Evolutionary conservation across 345 rosid genomes (phyloP).

Genomic region (Citrus australasica): DNA sequence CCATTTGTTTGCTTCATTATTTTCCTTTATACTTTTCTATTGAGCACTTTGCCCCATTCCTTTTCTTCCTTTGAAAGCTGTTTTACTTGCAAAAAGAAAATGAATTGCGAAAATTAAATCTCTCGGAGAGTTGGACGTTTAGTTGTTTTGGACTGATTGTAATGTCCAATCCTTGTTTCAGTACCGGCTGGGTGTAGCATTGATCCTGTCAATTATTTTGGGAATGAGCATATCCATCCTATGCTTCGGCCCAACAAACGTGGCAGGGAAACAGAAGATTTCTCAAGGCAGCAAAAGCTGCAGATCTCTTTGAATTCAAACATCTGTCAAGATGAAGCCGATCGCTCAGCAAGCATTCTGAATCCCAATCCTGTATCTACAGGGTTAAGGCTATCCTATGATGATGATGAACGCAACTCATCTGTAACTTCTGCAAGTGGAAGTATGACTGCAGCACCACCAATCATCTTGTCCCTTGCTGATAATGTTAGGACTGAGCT

Average conservation of each 20-base stretch:
- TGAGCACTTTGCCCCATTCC: not conserved
- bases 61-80: not conserved
- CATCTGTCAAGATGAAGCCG: constrained; percentile 53
- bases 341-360: constrained; percentile 42
- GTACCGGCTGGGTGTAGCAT: constrained; percentile 57
- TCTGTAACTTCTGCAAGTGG: constrained; percentile 74
- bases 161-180: constrained; percentile 20
- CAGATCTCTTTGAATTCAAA: constrained; percentile 62
- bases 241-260: constrained; percentile 49
- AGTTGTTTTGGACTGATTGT: constrained; percentile 8
- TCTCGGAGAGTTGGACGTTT: not conserved
- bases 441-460: constrained; percentile 51
- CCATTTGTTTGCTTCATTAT: not conserved
- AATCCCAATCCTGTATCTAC: constrained; percentile 70
- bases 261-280: constrained; percentile 52
- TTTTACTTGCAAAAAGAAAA: not conserved
- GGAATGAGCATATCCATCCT: constrained; percentile 49
- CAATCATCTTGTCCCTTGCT: constrained; percentile 55
- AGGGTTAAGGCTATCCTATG: constrained; percentile 75
- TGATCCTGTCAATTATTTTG: constrained; percentile 68
- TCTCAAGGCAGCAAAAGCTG: constrained; percentile 59
- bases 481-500: constrained; percentile 54
- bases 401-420: constrained; percentile 78
- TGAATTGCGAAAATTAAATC: not conserved
- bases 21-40: not conserved